Percentiles rank a stretch among this genome's conserved stretches.
phyloP scores from a whole-genome alignment of 2,329 filamentous ascomycete species.

The Aphanocladium album region DNA sequence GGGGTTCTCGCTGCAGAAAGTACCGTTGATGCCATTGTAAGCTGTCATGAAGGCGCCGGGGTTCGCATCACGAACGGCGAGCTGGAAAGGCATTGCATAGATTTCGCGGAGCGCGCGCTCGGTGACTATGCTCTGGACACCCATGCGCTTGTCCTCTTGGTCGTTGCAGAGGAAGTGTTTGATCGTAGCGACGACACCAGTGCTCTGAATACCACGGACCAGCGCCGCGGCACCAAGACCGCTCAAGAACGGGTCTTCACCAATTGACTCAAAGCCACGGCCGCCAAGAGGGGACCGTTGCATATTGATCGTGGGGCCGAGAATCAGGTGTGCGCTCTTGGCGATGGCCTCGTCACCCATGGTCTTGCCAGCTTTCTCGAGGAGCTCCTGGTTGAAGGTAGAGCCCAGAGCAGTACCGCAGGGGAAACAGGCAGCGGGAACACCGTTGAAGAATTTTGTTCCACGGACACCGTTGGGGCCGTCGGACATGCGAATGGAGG shows the following conservation, averaged over 20 bases:
- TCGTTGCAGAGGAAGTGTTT: conserved; percentile 61
- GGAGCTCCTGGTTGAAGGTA: conserved; percentile 51
- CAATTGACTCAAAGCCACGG: conserved; percentile 54
- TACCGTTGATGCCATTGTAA: conserved; percentile 56
- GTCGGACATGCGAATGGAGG: conserved; percentile 60
- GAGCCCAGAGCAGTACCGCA: conserved; percentile 54
- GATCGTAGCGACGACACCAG: conserved; percentile 50
- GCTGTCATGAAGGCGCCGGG: conserved; percentile 54
- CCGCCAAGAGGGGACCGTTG: conserved; percentile 56
- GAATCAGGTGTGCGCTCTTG: conserved; percentile 53
- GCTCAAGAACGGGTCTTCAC: conserved; percentile 53
- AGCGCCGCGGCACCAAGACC: conserved; percentile 50
- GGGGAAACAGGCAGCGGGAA: conserved; percentile 55
- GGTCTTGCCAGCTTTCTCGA: conserved; percentile 44
- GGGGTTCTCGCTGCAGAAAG: conserved; percentile 49
- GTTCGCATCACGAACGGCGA: conserved; percentile 46
- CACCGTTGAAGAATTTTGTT: conserved; percentile 62
- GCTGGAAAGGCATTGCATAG: conserved; percentile 54
- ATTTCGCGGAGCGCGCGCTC: conserved; percentile 54
- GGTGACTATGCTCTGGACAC: conserved; percentile 49
- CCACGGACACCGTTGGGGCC: conserved; percentile 67
- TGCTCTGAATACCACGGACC: conserved; percentile 51
- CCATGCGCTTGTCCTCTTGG: conserved; percentile 54
- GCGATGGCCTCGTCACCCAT: conserved; percentile 50
- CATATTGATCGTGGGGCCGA: conserved; percentile 61